Evolutionary conservation across 1,284 basidiomycete genomes (phyloP), one percentile per base, ranked within the genome.

Genomic region (Ganoderma leucocontextum): DNA sequence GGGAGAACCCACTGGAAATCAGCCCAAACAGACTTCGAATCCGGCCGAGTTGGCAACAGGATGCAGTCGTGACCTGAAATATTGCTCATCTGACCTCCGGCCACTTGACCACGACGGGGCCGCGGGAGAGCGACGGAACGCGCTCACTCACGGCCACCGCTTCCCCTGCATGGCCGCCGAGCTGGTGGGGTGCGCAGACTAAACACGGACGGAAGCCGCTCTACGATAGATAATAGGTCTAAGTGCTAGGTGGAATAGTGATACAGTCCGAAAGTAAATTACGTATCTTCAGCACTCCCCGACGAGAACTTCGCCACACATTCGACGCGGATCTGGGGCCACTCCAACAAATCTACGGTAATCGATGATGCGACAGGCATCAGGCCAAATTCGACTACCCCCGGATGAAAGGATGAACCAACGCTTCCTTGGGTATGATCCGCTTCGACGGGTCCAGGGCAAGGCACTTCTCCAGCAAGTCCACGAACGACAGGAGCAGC

Each of bases 381-480:
- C 22, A 29, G 53, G 55, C 19, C 4, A 22, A 12, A 35, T 22
- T 58, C 33, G 35, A 41, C 58, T 60, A 91, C 65, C 91, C 91
- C 67, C 92, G 82, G 68, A 97, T 89, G 82, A 98, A 98, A 0
- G 95, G 90, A 80, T 99, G 97, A 10, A 86, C 80, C 59, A 98
- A 84, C 13, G 95, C 96, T 77, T 98, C 96, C 74, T 93, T 89
- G 0, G 96, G 95, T 17, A 90, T 93, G 65, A 98, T 90, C 71
- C 97, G 84, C 76, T 94, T 90, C 47, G 89, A 85, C 0, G 97
- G 95, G 79, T 99, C 98, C n/a, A 99, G 85, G 55, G 90, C 86
- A 44, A 99, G 85, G 78, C 96, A 98, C 78, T 94, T 96, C 75
- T 98, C 96, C 65, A 99, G 81, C 62, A 99, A 80, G 78, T 99